Base-by-base conservation (phyloP, 108 stramenopile genomes). In the Licmophora abbreviata region DNA sequence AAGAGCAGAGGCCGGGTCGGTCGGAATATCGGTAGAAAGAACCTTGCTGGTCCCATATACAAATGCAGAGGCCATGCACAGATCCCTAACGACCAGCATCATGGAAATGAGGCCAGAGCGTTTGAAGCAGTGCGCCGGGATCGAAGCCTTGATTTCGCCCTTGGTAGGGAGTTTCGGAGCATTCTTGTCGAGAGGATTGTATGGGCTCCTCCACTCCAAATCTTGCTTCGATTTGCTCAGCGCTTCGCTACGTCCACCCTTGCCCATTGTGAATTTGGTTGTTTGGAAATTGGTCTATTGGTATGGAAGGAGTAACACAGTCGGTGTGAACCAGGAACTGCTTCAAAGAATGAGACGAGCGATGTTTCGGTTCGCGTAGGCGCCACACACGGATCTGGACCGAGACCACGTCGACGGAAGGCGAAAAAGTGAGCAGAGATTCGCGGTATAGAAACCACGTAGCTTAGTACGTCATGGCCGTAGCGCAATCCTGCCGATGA, bases 91-190 rank as follows among this genome's bases (percentile, higher is more conserved):
- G 43, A 97, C 64, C 69, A 92, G 94, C 30, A 35, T 47, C 76
- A 95, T 78, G 48, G 90, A 84, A 54, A 72, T 81, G 51, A 92
- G 23, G 59, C 88, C 74, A 48, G 74, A 78, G 54, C 96, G 81
- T 53, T 97, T 62, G 63, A 99, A 99, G 75, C 95, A 97, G 60
- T 97, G 88, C 44, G 58, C 66, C 14, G 91, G 91, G 59, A 93
- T 93, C 34, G 73, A 69, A 23, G 83, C 88, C 63, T 89, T 92
- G 68, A 93, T 86, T 66, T 92, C 75, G 24, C 85, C 87, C 59
- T 89, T 87, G 63, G 87, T 71, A 15, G 93, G 93, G 32, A 94
- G 80, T 21, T 69, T 68, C 6, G 86, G 86, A 10, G 91, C 85
- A 48, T 86, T 76, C 51, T 73, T 71, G 36, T 80, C 86, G 50